Conservation (phyloP, 164 flowering plant genomes). For the Chimonanthus salicifolius region DNA sequence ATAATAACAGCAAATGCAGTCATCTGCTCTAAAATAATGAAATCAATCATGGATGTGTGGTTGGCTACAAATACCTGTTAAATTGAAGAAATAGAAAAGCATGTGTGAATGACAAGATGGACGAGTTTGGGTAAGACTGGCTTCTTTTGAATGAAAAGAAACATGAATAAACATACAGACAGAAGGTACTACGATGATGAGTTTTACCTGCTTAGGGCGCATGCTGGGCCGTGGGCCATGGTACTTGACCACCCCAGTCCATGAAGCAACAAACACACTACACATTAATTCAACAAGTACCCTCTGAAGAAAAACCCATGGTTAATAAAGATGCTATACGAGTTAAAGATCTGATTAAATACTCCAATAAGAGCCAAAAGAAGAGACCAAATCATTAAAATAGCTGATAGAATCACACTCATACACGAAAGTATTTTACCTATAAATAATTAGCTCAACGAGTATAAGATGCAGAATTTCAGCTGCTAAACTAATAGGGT, state of each 20-base stretch:
- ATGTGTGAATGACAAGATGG: neutral
- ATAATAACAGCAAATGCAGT: conserved; percentile 98
- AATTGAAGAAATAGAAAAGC: neutral
- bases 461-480: neutral
- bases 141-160: no score
- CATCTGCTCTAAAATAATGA: conserved; percentile 93
- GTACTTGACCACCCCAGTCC: conserved; percentile 98
- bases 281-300: conserved; percentile 84
- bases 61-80: conserved; percentile 94
- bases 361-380: neutral
- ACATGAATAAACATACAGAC: no score
- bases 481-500: no score
- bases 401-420: neutral
- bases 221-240: conserved; percentile 97
- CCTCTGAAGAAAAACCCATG: conserved; percentile 46
- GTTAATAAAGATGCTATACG: neutral
- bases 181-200: neutral
- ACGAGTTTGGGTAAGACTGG: neutral
- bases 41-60: conserved; percentile 99
- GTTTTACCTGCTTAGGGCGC: conserved; percentile 75
- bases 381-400: neutral
- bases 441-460: no score
- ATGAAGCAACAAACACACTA: conserved; percentile 96
- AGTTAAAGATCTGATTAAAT: neutral
- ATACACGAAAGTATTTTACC: no score